These are phyloP conservation scores for Rosa chinensis DNA, from an alignment of 306 rosid genomes.

Conservation along the genomic window DNA sequence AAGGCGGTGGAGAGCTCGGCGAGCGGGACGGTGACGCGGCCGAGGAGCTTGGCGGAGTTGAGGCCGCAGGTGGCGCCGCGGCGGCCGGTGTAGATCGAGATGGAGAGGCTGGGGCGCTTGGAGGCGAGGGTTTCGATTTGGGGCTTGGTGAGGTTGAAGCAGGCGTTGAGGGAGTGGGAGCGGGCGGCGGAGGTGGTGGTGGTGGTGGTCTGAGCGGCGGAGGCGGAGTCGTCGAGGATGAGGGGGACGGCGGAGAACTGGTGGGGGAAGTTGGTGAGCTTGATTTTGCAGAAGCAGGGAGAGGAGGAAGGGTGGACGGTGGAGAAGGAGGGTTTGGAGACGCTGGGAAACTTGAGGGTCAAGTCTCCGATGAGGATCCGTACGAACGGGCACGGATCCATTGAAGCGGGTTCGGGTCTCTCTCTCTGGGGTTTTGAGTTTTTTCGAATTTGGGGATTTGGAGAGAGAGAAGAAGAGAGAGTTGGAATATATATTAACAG, in stretches of 20 bases:
- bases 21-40: conserved; percentile 48
- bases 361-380: conserved; percentile 79
- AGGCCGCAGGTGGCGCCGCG: conserved; percentile 35
- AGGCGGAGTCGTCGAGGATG: conserved; percentile 10
- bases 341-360: conserved; percentile 50
- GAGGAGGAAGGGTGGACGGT: conserved; percentile 56
- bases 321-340: conserved; percentile 49
- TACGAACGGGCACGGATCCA: conserved; percentile 82
- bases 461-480: not conserved
- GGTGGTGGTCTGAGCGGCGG: conserved; percentile 6
- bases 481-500: not conserved
- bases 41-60: conserved; percentile 41
- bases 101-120: conserved; percentile 28
- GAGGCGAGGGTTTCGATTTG: conserved; percentile 41
- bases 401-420: not conserved
- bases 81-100: conserved; percentile 49
- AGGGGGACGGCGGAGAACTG: conserved; percentile 50
- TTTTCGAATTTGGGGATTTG: not conserved
- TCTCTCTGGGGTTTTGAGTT: not conserved
- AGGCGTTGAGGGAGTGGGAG: conserved; percentile 50
- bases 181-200: not conserved
- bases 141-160: conserved; percentile 52
- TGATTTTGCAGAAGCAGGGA: conserved; percentile 60
- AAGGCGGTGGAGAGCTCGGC: conserved; percentile 36
- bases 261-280: conserved; percentile 39